Evolutionary conservation across 257 asterid species (phyloP).

Genomic region (Parsonsia alboflavescens): DNA sequence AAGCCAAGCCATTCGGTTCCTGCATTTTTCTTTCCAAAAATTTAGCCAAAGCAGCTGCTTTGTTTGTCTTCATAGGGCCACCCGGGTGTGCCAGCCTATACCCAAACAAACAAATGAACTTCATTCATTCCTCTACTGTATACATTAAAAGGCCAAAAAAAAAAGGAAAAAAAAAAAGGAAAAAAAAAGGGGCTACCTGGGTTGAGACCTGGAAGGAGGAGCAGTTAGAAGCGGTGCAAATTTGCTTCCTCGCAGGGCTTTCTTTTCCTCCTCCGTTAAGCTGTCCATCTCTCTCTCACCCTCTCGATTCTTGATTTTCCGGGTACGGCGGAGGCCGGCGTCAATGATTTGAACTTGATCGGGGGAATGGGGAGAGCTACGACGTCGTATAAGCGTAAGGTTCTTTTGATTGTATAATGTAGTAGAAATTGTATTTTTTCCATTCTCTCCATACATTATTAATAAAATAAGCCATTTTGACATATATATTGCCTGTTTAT

Average conservation of each 20-base stretch:
- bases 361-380: neutral
- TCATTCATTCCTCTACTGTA: neutral
- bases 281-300: constrained; percentile 45
- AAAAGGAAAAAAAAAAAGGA: neutral
- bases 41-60: constrained; percentile 95
- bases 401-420: neutral
- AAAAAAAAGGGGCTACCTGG: constrained; percentile 39
- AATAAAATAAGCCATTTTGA: too few species aligned
- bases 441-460: too few species aligned
- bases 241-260: constrained; percentile 91
- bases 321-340: neutral
- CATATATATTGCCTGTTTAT: too few species aligned
- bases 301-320: neutral
- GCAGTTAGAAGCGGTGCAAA: constrained; percentile 89
- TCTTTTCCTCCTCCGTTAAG: constrained; percentile 80
- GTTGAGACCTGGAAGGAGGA: constrained; percentile 31
- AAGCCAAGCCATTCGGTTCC: constrained; percentile 74
- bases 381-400: neutral
- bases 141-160: neutral
- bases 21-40: constrained; percentile 83
- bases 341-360: neutral
- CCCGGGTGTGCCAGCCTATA: constrained; percentile 90
- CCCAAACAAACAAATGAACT: constrained; percentile 1
- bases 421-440: too few species aligned
- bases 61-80: constrained; percentile 89